Base-by-base conservation (phyloP, 768 basidiomycete species). In the Ephemerocybe angulata region DNA sequence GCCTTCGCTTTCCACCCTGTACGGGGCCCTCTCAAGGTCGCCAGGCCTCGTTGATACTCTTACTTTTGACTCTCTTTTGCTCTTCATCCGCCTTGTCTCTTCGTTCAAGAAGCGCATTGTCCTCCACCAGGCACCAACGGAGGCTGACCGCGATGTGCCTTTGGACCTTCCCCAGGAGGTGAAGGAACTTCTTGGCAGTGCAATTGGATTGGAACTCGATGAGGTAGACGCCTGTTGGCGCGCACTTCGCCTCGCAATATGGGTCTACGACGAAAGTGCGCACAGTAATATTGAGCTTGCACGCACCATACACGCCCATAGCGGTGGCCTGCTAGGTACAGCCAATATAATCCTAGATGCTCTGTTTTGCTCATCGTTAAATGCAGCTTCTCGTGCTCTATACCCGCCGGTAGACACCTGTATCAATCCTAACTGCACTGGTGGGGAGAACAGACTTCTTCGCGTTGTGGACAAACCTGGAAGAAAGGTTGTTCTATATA, bases 401-500 rank as follows among this genome's bases (percentile, higher is more conserved):
- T 59, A 56, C 29, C 58, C 58, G 22, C 58, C 58, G 3, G 35
- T 54, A 1, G 46, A 22, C 4, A 13, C 4, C 3, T 58, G 57
- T 31, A 58, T 22, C 17, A 58, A 58, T 31, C 52, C 47, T 17
- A 37, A 28, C 25, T 56, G 54, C 37, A 19, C 24, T 10, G 42
- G 40, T 10, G 42, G 40, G 40, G 49, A 56, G 22, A 44, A 50
- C 43, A 50, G 30, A 25, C 17, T 54, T 41, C 53, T 58, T 40
- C 21, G 44, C 13, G 28, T 25, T 11, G 31, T 28, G 6, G 15
- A 30, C 22, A 50, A 49, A 48, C 10, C 35, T 7, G 53, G 53
- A 3, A 15, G 53, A 17, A 53, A 57, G 35, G 40, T 55, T 40
- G 43, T 62, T 44, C 29, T 60, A 13, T 58, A 44, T 33, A 59